Percentiles rank a stretch among this genome's conserved stretches.
Evolutionary conservation across 495 filamentous ascomycete species (phyloP).

Genomic region (Neurospora terricola): DNA sequence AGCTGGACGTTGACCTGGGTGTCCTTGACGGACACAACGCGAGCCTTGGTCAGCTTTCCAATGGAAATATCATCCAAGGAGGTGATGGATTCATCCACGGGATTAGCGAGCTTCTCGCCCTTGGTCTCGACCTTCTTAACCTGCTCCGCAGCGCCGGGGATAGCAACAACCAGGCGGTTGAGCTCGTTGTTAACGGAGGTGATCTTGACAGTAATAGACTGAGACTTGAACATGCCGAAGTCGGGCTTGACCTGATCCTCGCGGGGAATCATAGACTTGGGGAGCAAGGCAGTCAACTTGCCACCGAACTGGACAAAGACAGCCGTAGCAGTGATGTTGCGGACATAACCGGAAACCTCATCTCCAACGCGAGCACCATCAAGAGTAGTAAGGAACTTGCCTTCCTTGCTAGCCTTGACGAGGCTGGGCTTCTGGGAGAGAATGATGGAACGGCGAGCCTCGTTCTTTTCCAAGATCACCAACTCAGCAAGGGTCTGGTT

Average conservation of each 20-base stretch:
- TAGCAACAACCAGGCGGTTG: conserved; percentile 29
- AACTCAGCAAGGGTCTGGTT: conserved; percentile 75
- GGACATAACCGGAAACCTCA: conserved; percentile 69
- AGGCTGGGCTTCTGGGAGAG: conserved; percentile 75
- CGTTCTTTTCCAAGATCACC: conserved; percentile 70
- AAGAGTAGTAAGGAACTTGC: conserved; percentile 52
- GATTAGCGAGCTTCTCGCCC: conserved; percentile 35
- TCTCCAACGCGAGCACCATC: conserved; percentile 60
- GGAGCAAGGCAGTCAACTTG: conserved; percentile 65
- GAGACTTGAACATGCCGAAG: conserved; percentile 65
- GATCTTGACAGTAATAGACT: conserved; percentile 61
- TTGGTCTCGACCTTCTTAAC: conserved; percentile 12
- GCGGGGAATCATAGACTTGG: conserved; percentile 61
- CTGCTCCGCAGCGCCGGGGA: conserved; percentile 17
- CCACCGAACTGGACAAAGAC: conserved; percentile 77
- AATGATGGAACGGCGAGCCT: conserved; percentile 57
- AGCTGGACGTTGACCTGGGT: conserved; percentile 88
- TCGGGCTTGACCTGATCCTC: conserved; percentile 54
- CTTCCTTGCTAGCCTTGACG: conserved; percentile 59
- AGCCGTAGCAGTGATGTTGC: conserved; percentile 66
- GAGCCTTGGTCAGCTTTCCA: conserved; percentile 70
- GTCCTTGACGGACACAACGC: conserved; percentile 66
- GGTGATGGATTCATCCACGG: conserved; percentile 57
- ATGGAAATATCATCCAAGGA: conserved; percentile 59
- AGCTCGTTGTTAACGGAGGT: conserved; percentile 51